phyloP scores from a whole-genome alignment of 2,329 filamentous ascomycete genomes.

The Colletotrichum tropicale region DNA sequence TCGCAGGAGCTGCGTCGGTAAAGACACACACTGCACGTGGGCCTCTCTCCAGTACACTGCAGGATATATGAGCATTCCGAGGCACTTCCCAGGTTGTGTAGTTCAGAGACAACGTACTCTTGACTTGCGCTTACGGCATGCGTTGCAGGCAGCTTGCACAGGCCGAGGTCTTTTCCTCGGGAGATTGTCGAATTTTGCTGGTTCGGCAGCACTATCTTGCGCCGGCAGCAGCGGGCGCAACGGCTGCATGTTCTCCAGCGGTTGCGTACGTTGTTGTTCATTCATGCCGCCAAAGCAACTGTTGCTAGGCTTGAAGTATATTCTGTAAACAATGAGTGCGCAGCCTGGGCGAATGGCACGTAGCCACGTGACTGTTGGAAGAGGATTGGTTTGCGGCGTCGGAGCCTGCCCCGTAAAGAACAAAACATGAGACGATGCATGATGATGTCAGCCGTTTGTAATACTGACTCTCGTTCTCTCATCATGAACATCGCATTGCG shows the following conservation, averaged over 20 bases:
- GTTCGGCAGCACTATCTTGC: fast-evolving
- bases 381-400: not conserved
- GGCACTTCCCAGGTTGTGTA: fast-evolving
- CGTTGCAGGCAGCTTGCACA: not conserved
- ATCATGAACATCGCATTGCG: not conserved
- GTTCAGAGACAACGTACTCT: not conserved
- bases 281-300: fast-evolving
- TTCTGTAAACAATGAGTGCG: not conserved
- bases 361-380: not conserved
- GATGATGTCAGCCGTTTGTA: not conserved
- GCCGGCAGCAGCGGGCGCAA: not conserved
- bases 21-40: not conserved
- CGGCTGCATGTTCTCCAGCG: not conserved
- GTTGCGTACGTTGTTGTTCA: not conserved
- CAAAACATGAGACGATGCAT: not conserved
- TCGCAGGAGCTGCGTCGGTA: conserved; percentile 14
- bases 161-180: not conserved
- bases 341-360: not conserved
- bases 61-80: fast-evolving
- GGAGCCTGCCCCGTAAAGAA: not conserved
- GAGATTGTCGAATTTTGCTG: not conserved
- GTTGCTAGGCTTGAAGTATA: not conserved
- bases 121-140: not conserved
- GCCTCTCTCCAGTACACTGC: not conserved
- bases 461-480: not conserved